A percentile compares a stretch with the other conserved stretches of the same genome.
Conservation (phyloP, 1,284 basidiomycete genomes). For the Pascua guehoae region DNA sequence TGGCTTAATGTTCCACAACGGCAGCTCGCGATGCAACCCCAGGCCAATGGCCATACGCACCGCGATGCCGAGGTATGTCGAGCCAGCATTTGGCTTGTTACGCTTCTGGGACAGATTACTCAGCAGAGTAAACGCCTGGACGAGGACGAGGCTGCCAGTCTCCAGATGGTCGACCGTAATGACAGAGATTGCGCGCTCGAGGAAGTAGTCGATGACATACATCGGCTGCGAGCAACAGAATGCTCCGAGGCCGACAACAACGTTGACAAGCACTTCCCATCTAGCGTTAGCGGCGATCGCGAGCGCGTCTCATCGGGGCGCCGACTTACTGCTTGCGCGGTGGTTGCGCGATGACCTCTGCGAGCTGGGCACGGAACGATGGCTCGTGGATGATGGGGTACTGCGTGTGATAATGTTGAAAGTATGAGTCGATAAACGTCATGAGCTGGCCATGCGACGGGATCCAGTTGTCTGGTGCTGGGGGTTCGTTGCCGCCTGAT, state of each 20-base stretch:
- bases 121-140: constrained; percentile 29
- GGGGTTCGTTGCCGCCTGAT: background rate
- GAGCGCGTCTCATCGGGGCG: too few relatives aligned
- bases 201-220: constrained; percentile 22
- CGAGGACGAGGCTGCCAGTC: constrained; percentile 22
- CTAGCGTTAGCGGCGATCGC: constrained; percentile 4
- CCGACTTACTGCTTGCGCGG: constrained; percentile 15
- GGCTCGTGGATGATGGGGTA: constrained; percentile 32
- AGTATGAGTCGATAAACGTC: constrained; percentile 24
- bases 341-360: constrained; percentile 23
- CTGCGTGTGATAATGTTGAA: constrained; percentile 25
- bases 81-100: constrained; percentile 26
- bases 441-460: constrained; percentile 6
- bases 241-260: constrained; percentile 24
- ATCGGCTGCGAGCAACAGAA: constrained; percentile 23
- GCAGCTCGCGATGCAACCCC: constrained; percentile 30
- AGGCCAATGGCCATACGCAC: constrained; percentile 34
- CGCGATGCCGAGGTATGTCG: constrained; percentile 28
- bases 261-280: constrained; percentile 22
- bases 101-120: constrained; percentile 30
- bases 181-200: constrained; percentile 16
- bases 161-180: constrained; percentile 24
- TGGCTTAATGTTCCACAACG: constrained; percentile 21
- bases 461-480: constrained; percentile 7
- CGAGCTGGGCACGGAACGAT: constrained; percentile 27